Percentiles rank a stretch among this genome's conserved stretches.
phyloP scores from a whole-genome alignment of 306 rosid species.

The Cercis canadensis region DNA sequence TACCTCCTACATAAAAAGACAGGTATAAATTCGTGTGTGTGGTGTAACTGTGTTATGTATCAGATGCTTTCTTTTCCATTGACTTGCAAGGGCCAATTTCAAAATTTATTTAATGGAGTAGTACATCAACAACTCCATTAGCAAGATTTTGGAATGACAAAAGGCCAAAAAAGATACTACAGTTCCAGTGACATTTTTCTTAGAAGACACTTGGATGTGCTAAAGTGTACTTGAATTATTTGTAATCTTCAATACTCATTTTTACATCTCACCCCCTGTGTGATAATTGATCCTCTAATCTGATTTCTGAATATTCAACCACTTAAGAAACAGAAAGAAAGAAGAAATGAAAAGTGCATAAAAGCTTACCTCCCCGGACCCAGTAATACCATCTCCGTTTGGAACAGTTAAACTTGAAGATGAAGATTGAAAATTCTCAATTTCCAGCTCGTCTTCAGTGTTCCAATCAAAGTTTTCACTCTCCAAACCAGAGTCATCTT shows the following conservation, averaged over 20 bases:
- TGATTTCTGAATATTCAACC: slow-evolving; percentile 8
- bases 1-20: neutral
- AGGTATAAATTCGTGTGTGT: too few species aligned
- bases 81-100: neutral
- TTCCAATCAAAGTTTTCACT: slow-evolving; percentile 77
- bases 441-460: slow-evolving; percentile 86
- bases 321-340: neutral
- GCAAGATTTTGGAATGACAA: slow-evolving; percentile 1
- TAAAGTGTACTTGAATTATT: slow-evolving; percentile 4
- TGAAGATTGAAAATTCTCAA: slow-evolving; percentile 62
- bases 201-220: neutral
- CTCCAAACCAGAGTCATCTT: slow-evolving; percentile 60
- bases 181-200: neutral
- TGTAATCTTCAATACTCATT: neutral
- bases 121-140: neutral
- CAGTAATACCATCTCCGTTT: slow-evolving; percentile 48
- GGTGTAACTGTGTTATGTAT: neutral
- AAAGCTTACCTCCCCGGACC: slow-evolving; percentile 58
- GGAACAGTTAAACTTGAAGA: slow-evolving; percentile 54
- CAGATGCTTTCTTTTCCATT: neutral
- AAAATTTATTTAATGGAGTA: neutral
- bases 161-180: neutral
- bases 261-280: neutral
- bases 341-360: neutral
- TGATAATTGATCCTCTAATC: slow-evolving; percentile 13